Percentiles rank a stretch among this genome's conserved stretches.
Conservation (phyloP, 1,139 yeast genomes). For the Kazachstania sp. region DNA sequence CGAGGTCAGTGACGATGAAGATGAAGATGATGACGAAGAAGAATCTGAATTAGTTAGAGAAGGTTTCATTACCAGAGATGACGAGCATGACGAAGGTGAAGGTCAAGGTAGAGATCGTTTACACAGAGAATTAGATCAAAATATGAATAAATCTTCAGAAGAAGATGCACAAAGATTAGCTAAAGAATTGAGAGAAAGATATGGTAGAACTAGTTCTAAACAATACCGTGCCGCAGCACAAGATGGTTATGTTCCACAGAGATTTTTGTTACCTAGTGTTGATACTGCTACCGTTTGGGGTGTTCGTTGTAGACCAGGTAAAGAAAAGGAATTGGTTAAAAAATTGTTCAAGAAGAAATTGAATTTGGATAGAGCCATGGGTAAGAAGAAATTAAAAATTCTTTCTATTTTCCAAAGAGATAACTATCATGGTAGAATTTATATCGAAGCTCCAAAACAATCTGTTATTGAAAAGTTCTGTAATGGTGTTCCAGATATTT, state of each 20-base stretch:
- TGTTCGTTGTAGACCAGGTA: constrained; percentile 84
- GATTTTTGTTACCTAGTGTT: constrained; percentile 86
- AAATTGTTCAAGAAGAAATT: constrained; percentile 70
- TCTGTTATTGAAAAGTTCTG: constrained; percentile 87
- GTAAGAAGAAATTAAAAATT: constrained; percentile 53
- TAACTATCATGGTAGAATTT: constrained; percentile 81
- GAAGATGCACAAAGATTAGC: constrained; percentile 95
- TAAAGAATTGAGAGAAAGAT: constrained; percentile 82
- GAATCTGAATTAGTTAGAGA: constrained; percentile 83
- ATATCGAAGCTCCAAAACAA: constrained; percentile 88
- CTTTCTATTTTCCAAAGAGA: constrained; percentile 94
- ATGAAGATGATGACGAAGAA: constrained; percentile 88
- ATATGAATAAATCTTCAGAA: constrained; percentile 82
- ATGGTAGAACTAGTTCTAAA: constrained; percentile 75
- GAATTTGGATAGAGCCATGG: constrained; percentile 36
- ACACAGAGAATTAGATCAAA: constrained; percentile 86
- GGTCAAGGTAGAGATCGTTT: constrained; percentile 48
- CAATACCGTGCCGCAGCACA: constrained; percentile 78
- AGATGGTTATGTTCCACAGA: constrained; percentile 81
- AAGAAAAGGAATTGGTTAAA: constrained; percentile 84
- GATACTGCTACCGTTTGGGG: constrained; percentile 97
- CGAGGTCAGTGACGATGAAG: constrained; percentile 97
- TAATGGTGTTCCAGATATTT: constrained; percentile 78
- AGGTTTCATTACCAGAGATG: constrained; percentile 65
- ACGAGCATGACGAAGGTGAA: constrained; percentile 50